phyloP scores from a whole-genome alignment of 2,329 filamentous ascomycete genomes.

The Colletotrichum caudatum region DNA sequence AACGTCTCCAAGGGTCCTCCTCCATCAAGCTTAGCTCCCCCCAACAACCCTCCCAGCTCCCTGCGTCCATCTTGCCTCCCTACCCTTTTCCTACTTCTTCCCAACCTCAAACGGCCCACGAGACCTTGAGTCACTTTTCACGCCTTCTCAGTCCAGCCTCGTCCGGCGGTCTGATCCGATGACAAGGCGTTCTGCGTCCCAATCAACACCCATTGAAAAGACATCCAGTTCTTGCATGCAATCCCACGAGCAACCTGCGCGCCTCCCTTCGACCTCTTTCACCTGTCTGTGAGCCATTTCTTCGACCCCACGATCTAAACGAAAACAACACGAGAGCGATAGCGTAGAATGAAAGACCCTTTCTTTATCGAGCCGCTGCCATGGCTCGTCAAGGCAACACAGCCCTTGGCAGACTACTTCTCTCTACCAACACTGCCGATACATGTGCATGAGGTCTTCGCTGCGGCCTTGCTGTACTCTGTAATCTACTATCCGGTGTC shows the following conservation, averaged over 20 bases:
- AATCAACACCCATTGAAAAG: neutral
- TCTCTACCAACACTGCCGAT: conserved; percentile 75
- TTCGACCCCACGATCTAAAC: neutral
- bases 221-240: neutral
- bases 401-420: conserved; percentile 73
- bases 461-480: conserved; percentile 76
- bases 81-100: neutral
- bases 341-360: conserved; percentile 75
- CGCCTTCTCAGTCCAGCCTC: neutral
- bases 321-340: neutral
- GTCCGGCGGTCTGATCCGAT: neutral
- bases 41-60: conserved; percentile 36
- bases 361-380: conserved; percentile 74
- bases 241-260: neutral
- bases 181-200: neutral
- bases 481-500: conserved; percentile 75
- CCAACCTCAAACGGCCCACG: neutral
- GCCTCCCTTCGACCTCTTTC: neutral
- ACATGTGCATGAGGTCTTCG: conserved; percentile 81
- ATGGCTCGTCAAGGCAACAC: conserved; percentile 65
- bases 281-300: neutral
- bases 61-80: conserved; percentile 5
- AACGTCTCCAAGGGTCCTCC: conserved; percentile 35
- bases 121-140: conserved; percentile 1
- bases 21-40: conserved; percentile 33